These are phyloP conservation scores for Sclerospora graminicola DNA, from an alignment of 352 stramenopile genomes.

Conservation along the genomic window DNA sequence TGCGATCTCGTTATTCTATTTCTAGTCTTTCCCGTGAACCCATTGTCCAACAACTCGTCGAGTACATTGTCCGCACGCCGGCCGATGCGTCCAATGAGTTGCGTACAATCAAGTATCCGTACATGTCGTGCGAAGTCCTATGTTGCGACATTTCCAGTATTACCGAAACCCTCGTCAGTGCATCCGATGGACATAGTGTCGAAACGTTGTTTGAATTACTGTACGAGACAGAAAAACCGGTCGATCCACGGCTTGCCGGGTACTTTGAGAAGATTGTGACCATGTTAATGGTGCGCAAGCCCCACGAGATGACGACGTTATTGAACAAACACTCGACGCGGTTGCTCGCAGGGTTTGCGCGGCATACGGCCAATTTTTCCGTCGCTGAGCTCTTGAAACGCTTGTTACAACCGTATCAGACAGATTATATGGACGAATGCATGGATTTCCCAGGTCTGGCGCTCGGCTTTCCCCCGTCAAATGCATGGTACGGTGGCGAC, in stretches of 20 bases:
- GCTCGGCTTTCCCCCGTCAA: slow-evolving; percentile 60
- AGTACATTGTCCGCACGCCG: slow-evolving; percentile 59
- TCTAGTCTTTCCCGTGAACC: slow-evolving; percentile 58
- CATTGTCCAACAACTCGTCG: slow-evolving; percentile 57
- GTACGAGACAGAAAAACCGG: slow-evolving; percentile 56
- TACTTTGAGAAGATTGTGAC: slow-evolving; percentile 96
- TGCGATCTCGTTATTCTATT: neutral
- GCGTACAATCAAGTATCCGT: slow-evolving; percentile 88
- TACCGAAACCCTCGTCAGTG: slow-evolving; percentile 82
- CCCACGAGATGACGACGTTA: slow-evolving; percentile 72
- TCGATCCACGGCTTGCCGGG: slow-evolving; percentile 90
- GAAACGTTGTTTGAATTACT: slow-evolving; percentile 91
- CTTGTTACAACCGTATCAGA: slow-evolving; percentile 74
- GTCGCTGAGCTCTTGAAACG: slow-evolving; percentile 77
- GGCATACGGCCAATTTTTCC: slow-evolving; percentile 65
- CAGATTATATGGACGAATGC: slow-evolving; percentile 78
- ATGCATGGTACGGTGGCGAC: slow-evolving; percentile 65
- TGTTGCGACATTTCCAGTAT: slow-evolving; percentile 94
- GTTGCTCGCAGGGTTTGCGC: slow-evolving; percentile 55
- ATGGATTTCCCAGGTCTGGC: slow-evolving; percentile 80
- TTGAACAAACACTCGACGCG: slow-evolving; percentile 78
- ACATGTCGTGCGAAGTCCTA: slow-evolving; percentile 97
- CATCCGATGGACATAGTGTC: slow-evolving; percentile 54
- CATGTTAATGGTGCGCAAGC: slow-evolving; percentile 84
- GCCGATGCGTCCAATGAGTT: slow-evolving; percentile 46